These are phyloP conservation scores for Alternaria consortialis DNA, from an alignment of 2,329 filamentous ascomycete species.

Conservation along the genomic window DNA sequence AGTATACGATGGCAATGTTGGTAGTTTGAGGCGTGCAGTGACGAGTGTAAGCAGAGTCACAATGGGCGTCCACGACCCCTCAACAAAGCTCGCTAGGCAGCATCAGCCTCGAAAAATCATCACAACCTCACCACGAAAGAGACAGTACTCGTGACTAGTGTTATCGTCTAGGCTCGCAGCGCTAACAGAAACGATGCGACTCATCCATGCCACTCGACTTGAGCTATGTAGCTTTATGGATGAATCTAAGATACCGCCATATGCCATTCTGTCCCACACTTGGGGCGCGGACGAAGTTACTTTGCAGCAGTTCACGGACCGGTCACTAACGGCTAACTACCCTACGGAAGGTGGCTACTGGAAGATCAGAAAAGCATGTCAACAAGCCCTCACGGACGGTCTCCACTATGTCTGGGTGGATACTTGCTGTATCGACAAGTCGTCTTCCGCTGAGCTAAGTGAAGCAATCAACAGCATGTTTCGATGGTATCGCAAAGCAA, in stretches of 20 bases:
- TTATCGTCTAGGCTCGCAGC: not conserved
- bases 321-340: not conserved
- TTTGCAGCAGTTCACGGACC: conserved; percentile 19
- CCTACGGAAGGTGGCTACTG: not conserved
- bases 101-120: not conserved
- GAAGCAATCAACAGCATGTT: conserved; percentile 15
- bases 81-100: not conserved
- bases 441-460: conserved; percentile 5
- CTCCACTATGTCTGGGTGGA: conserved; percentile 26
- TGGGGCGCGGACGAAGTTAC: conserved; percentile 24
- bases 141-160: not conserved
- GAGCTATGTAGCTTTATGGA: conserved; percentile 17
- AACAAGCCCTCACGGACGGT: conserved; percentile 15
- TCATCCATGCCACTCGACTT: conserved; percentile 19
- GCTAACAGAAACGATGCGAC: conserved; percentile 8
- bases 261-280: conserved; percentile 33
- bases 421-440: conserved; percentile 22
- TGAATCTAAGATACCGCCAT: conserved; percentile 15
- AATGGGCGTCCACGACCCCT: not conserved
- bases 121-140: not conserved
- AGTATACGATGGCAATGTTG: no score
- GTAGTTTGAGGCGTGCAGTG: not conserved
- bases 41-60: not conserved
- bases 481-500: not conserved
- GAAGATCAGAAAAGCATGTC: conserved; percentile 16